Evolutionary conservation across 768 basidiomycete genomes (phyloP).

Genomic region (Kwoniella botswanensis): DNA sequence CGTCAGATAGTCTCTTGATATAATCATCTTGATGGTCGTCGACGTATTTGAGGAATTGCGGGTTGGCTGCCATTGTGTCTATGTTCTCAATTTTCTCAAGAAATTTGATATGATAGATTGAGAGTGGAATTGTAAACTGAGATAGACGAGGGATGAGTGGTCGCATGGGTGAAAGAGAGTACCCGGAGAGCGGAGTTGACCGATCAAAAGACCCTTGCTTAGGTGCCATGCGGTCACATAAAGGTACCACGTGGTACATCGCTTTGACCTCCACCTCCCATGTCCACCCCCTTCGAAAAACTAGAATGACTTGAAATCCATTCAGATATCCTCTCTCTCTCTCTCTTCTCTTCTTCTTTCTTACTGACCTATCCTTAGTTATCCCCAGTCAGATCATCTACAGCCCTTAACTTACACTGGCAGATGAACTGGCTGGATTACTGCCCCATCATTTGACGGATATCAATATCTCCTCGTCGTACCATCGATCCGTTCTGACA

Average conservation of each 20-base stretch:
- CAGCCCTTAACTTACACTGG: background rate
- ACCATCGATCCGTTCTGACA: too few species aligned
- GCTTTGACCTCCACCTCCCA: constrained; percentile 16
- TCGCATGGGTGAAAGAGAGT: background rate
- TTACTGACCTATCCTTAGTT: background rate
- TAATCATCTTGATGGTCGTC: constrained; percentile 73
- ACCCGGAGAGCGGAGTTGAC: constrained; percentile 7
- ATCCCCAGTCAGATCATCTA: background rate
- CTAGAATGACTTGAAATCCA: background rate
- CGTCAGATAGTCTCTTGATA: constrained; percentile 76
- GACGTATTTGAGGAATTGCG: constrained; percentile 63
- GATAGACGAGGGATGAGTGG: constrained; percentile 3
- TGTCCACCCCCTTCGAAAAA: constrained; percentile 10
- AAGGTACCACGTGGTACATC: constrained; percentile 2
- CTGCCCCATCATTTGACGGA: too few species aligned
- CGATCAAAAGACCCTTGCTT: background rate
- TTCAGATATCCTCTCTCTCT: constrained; percentile 4
- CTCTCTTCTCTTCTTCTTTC: constrained; percentile 9
- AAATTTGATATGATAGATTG: background rate
- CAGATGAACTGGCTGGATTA: background rate
- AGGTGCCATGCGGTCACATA: background rate
- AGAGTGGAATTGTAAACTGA: constrained; percentile 3
- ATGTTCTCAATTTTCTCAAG: background rate
- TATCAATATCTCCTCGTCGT: too few species aligned
- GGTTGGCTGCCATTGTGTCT: constrained; percentile 48